Conservation (phyloP, 495 filamentous ascomycete species). For the Daldinia decipiens region DNA sequence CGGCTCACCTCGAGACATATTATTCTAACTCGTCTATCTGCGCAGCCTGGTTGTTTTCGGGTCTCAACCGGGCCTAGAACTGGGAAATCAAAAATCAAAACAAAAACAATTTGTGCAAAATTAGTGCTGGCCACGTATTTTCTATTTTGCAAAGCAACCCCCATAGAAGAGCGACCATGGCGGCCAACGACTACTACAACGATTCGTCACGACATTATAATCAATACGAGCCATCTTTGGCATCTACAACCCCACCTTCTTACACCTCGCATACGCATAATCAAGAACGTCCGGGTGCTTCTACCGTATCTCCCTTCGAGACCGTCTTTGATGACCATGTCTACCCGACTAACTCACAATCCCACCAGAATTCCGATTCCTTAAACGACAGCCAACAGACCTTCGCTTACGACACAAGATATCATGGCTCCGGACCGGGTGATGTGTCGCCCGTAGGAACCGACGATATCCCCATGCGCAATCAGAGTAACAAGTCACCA, state of each 20-base stretch:
- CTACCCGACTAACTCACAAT: conserved; percentile 63
- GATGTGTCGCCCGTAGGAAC: conserved; percentile 52
- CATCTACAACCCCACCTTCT: conserved; percentile 42
- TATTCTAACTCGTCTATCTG: background rate
- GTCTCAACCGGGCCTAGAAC: background rate
- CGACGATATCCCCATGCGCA: conserved; percentile 75
- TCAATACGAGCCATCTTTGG: conserved; percentile 44
- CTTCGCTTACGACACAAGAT: conserved; percentile 63
- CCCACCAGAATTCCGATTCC: conserved; percentile 43
- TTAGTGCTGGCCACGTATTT: conserved; percentile 25
- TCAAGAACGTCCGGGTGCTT: conserved; percentile 44
- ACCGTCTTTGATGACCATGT: conserved; percentile 70
- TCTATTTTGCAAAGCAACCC: background rate
- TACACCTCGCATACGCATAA: conserved; percentile 54
- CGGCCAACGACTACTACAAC: conserved; percentile 84
- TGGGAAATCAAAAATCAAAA: background rate
- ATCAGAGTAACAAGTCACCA: conserved; percentile 51
- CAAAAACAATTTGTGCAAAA: background rate
- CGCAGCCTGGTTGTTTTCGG: background rate
- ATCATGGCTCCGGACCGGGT: conserved; percentile 61
- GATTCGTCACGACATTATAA: conserved; percentile 55
- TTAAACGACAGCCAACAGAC: conserved; percentile 52
- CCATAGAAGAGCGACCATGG: conserved; percentile 64
- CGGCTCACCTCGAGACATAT: background rate
- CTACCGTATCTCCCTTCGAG: conserved; percentile 61